phyloP scores from a whole-genome alignment of 306 rosid genomes.

The Corylus americana region DNA sequence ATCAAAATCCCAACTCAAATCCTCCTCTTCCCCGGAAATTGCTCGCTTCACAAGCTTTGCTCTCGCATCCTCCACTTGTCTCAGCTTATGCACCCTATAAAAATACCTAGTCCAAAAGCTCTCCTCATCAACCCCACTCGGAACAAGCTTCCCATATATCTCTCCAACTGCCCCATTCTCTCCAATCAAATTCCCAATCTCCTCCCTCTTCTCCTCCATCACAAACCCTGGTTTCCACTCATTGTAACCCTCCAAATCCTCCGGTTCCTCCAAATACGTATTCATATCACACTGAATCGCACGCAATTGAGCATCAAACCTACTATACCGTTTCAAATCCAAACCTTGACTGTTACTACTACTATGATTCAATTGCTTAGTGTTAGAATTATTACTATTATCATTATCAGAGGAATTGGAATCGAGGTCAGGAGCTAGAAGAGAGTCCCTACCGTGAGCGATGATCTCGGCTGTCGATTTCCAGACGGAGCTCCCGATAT shows the following conservation, averaged over 20 bases:
- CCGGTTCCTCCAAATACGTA: conserved; percentile 79
- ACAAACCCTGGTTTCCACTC: conserved; percentile 75
- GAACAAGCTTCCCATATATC: conserved; percentile 64
- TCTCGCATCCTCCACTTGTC: conserved; percentile 76
- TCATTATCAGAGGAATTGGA: conserved; percentile 43
- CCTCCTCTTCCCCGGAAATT: conserved; percentile 73
- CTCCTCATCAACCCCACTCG: conserved; percentile 46
- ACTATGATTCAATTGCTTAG: conserved; percentile 25
- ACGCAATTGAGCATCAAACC: conserved; percentile 69
- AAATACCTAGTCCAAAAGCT: conserved; percentile 83
- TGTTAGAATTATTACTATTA: conserved; percentile 7
- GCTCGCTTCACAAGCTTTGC: conserved; percentile 79
- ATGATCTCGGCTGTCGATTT: conserved; percentile 82
- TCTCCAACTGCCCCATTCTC: conserved; percentile 53
- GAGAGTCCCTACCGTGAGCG: conserved; percentile 74
- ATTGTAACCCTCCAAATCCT: conserved; percentile 56
- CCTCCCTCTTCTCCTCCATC: conserved; percentile 58
- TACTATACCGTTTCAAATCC: conserved; percentile 65
- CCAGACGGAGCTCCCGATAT: conserved; percentile 88
- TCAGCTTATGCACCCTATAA: conserved; percentile 64
- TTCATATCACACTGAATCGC: conserved; percentile 65
- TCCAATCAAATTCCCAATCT: conserved; percentile 55
- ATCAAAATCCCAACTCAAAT: conserved; percentile 93
- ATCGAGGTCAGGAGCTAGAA: conserved; percentile 48
- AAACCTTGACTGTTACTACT: conserved; percentile 40